Evolutionary conservation across 768 basidiomycete genomes (phyloP).

Genomic region (Lepiota brunneoincarnata): DNA sequence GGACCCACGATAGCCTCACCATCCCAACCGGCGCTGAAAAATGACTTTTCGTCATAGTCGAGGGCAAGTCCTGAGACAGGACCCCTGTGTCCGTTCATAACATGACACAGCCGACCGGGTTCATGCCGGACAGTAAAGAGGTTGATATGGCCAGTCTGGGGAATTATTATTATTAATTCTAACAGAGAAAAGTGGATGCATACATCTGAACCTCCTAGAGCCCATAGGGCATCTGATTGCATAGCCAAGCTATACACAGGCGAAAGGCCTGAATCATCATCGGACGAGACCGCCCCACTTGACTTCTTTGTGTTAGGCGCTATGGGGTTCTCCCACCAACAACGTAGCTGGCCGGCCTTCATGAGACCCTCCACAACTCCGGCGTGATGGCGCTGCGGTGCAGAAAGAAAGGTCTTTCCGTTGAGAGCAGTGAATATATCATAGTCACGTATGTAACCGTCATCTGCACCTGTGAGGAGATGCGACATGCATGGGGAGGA

Average conservation of each 20-base stretch:
- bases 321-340: slow-evolving; percentile 87
- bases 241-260: slow-evolving; percentile 90
- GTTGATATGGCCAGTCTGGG: slow-evolving; percentile 86
- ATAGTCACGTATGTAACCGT: slow-evolving; percentile 91
- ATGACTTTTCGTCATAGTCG: slow-evolving; percentile 76
- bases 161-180: slow-evolving; percentile 7
- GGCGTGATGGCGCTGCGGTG: slow-evolving; percentile 85
- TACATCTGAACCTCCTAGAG: slow-evolving; percentile 84
- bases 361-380: slow-evolving; percentile 90
- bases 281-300: slow-evolving; percentile 26
- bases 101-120: slow-evolving; percentile 74
- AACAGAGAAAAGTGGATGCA: slow-evolving; percentile 24
- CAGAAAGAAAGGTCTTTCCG: slow-evolving; percentile 81
- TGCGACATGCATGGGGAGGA: slow-evolving; percentile 85
- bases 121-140: slow-evolving; percentile 92
- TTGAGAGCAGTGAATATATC: slow-evolving; percentile 89
- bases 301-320: slow-evolving; percentile 26
- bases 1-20: slow-evolving; percentile 76
- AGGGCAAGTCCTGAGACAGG: slow-evolving; percentile 86
- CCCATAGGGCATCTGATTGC: slow-evolving; percentile 93
- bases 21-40: slow-evolving; percentile 95
- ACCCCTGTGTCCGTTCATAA: slow-evolving; percentile 71
- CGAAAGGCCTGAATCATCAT: slow-evolving; percentile 51
- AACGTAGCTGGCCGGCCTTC: slow-evolving; percentile 83
- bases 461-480: slow-evolving; percentile 87